Conservation (phyloP, 2,329 filamentous ascomycete species). For the Sordariomycetes sp. region DNA sequence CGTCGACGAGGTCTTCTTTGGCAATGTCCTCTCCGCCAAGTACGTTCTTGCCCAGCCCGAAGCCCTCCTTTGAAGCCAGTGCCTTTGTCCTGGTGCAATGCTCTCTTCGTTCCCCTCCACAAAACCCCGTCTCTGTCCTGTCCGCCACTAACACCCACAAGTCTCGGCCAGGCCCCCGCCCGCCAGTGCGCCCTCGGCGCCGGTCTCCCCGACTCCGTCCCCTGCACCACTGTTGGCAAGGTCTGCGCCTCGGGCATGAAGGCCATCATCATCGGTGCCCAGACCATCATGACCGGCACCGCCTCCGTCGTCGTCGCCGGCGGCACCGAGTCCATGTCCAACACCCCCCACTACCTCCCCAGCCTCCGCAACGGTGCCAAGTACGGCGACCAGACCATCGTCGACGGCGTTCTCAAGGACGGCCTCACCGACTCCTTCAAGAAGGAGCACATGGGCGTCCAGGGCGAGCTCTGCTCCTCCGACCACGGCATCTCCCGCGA, state of each 20-base stretch:
- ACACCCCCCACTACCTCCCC: slow-evolving; percentile 90
- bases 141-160: slow-evolving; percentile 21
- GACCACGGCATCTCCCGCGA: slow-evolving; percentile 76
- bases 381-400: slow-evolving; percentile 80
- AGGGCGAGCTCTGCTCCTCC: slow-evolving; percentile 80
- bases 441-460: slow-evolving; percentile 93
- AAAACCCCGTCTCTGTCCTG: neutral
- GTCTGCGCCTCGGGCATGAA: slow-evolving; percentile 95
- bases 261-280: slow-evolving; percentile 85
- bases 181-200: slow-evolving; percentile 87
- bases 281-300: slow-evolving; percentile 95
- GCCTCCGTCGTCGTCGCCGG: slow-evolving; percentile 88
- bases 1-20: slow-evolving; percentile 94
- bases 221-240: slow-evolving; percentile 96
- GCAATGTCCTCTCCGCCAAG: slow-evolving; percentile 96
- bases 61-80: neutral
- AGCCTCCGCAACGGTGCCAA: slow-evolving; percentile 79
- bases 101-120: neutral
- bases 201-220: slow-evolving; percentile 67
- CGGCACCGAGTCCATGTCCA: slow-evolving; percentile 97
- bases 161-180: slow-evolving; percentile 91
- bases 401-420: slow-evolving; percentile 90
- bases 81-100: neutral
- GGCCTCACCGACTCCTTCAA: slow-evolving; percentile 91
- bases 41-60: slow-evolving; percentile 28